Conservation (phyloP, 495 filamentous ascomycete species). For the Halenospora varia region DNA sequence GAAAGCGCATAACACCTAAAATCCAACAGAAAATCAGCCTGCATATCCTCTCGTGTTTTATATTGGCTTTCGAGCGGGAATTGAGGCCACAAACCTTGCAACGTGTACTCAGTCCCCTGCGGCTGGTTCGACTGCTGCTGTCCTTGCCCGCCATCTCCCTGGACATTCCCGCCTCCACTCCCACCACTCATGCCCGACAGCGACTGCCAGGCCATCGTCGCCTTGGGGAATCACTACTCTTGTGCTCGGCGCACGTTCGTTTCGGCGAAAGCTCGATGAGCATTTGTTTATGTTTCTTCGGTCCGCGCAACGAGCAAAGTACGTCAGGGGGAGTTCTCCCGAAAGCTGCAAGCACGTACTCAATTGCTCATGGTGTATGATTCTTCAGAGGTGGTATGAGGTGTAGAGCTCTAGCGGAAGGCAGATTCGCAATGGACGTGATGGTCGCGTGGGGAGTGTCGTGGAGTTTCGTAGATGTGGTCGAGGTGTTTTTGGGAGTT, state of each 20-base stretch:
- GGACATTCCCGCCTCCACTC: conserved; percentile 52
- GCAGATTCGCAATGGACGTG: too few species aligned
- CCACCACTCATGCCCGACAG: conserved; percentile 59
- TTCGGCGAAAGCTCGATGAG: neutral
- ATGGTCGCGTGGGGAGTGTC: neutral
- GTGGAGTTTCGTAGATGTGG: neutral
- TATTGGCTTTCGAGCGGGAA: too few species aligned
- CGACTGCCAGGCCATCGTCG: conserved; percentile 57
- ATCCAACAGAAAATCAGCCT: conserved; percentile 1
- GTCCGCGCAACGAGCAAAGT: conserved; percentile 17
- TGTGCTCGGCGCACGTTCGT: neutral
- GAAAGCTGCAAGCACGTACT: conserved; percentile 13
- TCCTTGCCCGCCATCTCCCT: conserved; percentile 45
- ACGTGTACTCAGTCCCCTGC: conserved; percentile 93
- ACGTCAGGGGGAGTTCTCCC: too few species aligned
- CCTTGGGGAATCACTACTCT: too few species aligned
- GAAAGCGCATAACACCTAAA: conserved; percentile 96
- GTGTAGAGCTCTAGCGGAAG: too few species aligned
- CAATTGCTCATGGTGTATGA: conserved; percentile 13
- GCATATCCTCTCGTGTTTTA: neutral
- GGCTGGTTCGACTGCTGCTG: conserved; percentile 55
- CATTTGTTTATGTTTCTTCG: conserved; percentile 22
- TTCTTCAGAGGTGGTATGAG: neutral
- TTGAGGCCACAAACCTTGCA: conserved; percentile 82
- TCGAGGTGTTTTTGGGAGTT: neutral